A percentile compares a stretch with the other conserved stretches of the same genome.
Evolutionary conservation across 306 rosid genomes (phyloP).

Genomic region (Prunus davidiana): DNA sequence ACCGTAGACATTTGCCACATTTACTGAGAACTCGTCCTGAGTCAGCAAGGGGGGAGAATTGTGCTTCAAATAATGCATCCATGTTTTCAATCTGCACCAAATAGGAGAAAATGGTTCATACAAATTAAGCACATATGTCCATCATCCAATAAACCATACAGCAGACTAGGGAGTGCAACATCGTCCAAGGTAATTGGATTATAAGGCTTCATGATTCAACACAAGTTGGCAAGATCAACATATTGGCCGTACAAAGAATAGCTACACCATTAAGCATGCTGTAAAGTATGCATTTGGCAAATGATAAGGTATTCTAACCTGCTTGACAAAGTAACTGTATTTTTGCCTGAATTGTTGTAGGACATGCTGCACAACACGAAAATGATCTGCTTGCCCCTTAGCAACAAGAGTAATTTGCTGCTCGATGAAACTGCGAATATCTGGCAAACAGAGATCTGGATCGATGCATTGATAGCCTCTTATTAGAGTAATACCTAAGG

Average conservation of each 20-base stretch:
- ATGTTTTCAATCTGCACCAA: conserved; percentile 82
- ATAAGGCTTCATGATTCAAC: background rate
- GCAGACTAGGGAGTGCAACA: background rate
- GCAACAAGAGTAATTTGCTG: conserved; percentile 94
- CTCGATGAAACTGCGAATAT: conserved; percentile 97
- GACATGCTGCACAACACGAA: conserved; percentile 78
- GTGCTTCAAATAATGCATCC: conserved; percentile 97
- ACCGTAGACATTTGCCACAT: conserved; percentile 94
- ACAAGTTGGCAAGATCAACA: conserved; percentile 14
- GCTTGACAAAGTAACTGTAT: conserved; percentile 79
- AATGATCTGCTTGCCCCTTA: conserved; percentile 81
- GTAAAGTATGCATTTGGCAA: background rate
- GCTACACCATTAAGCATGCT: conserved; percentile 8
- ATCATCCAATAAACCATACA: no score
- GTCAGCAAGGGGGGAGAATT: conserved; percentile 79
- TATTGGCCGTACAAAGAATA: background rate
- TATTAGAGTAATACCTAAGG: conserved; percentile 79
- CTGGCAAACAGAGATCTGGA: conserved; percentile 97
- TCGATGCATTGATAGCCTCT: conserved; percentile 96
- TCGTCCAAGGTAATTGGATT: background rate
- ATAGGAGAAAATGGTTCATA: conserved; percentile 15
- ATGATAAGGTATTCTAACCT: conserved; percentile 46
- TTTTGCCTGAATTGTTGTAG: conserved; percentile 83
- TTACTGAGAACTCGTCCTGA: conserved; percentile 81
- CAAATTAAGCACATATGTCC: no score